Conservation (phyloP, 2,329 filamentous ascomycete genomes). For the Thelonectria rubi region DNA sequence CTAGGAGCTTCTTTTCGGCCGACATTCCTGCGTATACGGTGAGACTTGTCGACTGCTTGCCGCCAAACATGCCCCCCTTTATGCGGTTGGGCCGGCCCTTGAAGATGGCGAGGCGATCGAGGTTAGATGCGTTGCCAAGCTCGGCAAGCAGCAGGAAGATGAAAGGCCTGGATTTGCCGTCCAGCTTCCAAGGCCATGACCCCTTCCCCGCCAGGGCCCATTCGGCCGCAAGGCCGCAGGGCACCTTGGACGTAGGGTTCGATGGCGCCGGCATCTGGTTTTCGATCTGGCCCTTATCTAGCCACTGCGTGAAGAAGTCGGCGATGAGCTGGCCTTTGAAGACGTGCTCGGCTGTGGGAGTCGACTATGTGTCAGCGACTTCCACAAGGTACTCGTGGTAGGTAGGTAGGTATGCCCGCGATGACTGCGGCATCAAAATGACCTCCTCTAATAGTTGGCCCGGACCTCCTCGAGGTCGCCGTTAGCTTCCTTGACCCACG, state of each 20-base stretch:
- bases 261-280: background rate
- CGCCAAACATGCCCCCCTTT: slow-evolving; percentile 3
- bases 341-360: slow-evolving; percentile 13
- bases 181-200: background rate
- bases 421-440: background rate
- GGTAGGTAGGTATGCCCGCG: background rate
- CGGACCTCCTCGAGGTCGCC: background rate
- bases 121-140: background rate
- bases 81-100: background rate
- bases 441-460: slow-evolving; percentile 1
- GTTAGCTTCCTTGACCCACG: background rate
- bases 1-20: background rate
- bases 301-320: slow-evolving; percentile 11
- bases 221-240: background rate
- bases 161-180: background rate
- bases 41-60: background rate
- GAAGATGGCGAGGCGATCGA: slow-evolving; percentile 1
- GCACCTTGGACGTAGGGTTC: background rate
- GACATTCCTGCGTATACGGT: background rate
- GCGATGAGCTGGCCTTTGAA: slow-evolving; percentile 7
- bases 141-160: background rate
- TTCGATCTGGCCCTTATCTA: background rate
- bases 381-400: background rate
- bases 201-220: background rate
- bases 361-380: too few species aligned